A percentile compares a stretch with the other conserved stretches of the same genome.
Evolutionary conservation across 2,329 filamentous ascomycete species (phyloP).

Genomic region (Epichloe festucae): DNA sequence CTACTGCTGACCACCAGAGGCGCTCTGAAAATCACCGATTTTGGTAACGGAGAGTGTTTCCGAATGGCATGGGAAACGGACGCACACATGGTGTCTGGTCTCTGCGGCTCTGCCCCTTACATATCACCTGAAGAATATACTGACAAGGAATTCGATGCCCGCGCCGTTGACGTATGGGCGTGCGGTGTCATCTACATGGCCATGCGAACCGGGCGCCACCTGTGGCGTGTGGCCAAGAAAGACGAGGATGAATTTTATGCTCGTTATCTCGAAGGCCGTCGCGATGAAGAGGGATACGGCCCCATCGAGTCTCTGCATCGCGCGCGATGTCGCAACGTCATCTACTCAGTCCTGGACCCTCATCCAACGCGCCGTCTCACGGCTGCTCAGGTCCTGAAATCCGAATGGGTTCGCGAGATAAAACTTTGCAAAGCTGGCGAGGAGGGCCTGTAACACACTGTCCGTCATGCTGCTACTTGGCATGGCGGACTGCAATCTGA

Average conservation of each 20-base stretch:
- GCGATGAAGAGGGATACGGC: slow-evolving; percentile 85
- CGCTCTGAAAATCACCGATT: slow-evolving; percentile 93
- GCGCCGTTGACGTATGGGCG: slow-evolving; percentile 97
- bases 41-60: slow-evolving; percentile 98
- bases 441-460: slow-evolving; percentile 61
- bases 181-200: slow-evolving; percentile 99
- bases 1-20: slow-evolving; percentile 85
- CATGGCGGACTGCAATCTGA: slow-evolving; percentile 17
- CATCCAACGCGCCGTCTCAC: slow-evolving; percentile 88
- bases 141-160: slow-evolving; percentile 89
- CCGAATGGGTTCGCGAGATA: slow-evolving; percentile 96
- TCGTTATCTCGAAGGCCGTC: slow-evolving; percentile 81
- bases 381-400: slow-evolving; percentile 91
- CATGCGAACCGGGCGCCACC: slow-evolving; percentile 88
- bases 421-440: slow-evolving; percentile 94
- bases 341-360: slow-evolving; percentile 95
- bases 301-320: slow-evolving; percentile 92
- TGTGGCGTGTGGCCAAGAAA: slow-evolving; percentile 94
- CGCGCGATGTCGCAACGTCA: slow-evolving; percentile 93
- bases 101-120: slow-evolving; percentile 93
- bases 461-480: slow-evolving; percentile 15
- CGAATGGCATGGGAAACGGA: slow-evolving; percentile 99
- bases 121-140: slow-evolving; percentile 95
- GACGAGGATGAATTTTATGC: slow-evolving; percentile 97
- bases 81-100: slow-evolving; percentile 92